phyloP scores from a whole-genome alignment of 2,329 filamentous ascomycete species.

The Aureobasidium leucospermi region DNA sequence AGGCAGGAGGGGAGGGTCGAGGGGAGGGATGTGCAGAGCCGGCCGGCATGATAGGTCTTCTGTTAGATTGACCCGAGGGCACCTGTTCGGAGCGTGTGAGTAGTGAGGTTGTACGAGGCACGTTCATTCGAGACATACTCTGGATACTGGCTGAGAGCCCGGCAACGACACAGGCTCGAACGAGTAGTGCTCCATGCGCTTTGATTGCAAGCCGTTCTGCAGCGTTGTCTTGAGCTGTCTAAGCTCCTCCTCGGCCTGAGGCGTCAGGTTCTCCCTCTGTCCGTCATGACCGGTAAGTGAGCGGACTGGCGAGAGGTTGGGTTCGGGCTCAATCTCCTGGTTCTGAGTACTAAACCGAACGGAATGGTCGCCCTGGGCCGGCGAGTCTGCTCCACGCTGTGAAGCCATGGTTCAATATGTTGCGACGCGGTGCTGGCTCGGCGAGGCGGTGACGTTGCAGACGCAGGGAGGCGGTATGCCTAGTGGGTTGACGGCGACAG shows the following conservation, averaged over 20 bases:
- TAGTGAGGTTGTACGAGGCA: conserved; percentile 5
- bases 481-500: background rate
- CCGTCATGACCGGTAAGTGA: conserved; percentile 20
- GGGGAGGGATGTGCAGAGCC: conserved; percentile 53
- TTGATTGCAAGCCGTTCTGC: conserved; percentile 71
- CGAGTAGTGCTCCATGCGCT: conserved; percentile 75
- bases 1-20: conserved; percentile 57
- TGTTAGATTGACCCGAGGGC: conserved; percentile 41
- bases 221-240: conserved; percentile 64
- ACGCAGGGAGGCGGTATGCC: background rate
- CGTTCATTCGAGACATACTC: conserved; percentile 51
- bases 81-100: conserved; percentile 32
- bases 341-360: conserved; percentile 67
- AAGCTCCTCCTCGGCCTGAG: conserved; percentile 52
- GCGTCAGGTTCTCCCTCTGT: conserved; percentile 27
- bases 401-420: background rate
- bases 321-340: conserved; percentile 57
- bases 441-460: conserved; percentile 3
- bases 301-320: conserved; percentile 26
- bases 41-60: conserved; percentile 29
- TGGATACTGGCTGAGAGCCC: conserved; percentile 72
- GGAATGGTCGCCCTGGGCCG: conserved; percentile 29
- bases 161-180: conserved; percentile 90
- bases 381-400: conserved; percentile 5
- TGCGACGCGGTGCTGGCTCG: background rate